These are phyloP conservation scores for Tremellales sp. DNA, from an alignment of 1,284 basidiomycete genomes.

Conservation along the genomic window DNA sequence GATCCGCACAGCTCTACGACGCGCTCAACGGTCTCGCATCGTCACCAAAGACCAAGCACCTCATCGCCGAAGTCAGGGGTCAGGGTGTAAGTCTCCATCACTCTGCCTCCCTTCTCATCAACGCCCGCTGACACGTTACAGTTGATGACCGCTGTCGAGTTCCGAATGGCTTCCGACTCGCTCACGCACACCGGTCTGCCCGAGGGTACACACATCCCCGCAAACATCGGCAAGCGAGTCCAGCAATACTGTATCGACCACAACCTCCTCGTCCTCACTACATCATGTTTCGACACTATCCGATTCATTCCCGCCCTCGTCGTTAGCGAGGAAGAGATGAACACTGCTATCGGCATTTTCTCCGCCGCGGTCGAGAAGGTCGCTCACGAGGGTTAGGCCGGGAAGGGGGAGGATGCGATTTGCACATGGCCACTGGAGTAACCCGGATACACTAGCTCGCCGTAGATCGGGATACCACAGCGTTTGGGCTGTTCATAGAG, in stretches of 20 bases:
- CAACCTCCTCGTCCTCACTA: slow-evolving; percentile 63
- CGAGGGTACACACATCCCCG: slow-evolving; percentile 52
- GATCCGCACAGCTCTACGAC: slow-evolving; percentile 68
- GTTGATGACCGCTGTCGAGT: slow-evolving; percentile 48
- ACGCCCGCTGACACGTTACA: neutral
- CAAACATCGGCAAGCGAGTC: slow-evolving; percentile 67
- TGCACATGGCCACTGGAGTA: no score
- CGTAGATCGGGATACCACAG: no score
- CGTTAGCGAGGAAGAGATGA: slow-evolving; percentile 61
- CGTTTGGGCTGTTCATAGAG: no score
- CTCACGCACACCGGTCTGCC: slow-evolving; percentile 39
- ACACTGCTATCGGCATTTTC: slow-evolving; percentile 60
- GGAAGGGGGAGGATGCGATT: neutral
- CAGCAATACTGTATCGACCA: slow-evolving; percentile 76
- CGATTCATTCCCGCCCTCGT: slow-evolving; percentile 69
- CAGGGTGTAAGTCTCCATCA: slow-evolving; percentile 27
- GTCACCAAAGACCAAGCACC: slow-evolving; percentile 50
- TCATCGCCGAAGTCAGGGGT: slow-evolving; percentile 51
- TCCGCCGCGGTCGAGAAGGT: slow-evolving; percentile 61
- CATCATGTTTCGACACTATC: slow-evolving; percentile 49
- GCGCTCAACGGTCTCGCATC: slow-evolving; percentile 52
- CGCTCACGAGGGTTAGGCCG: slow-evolving; percentile 53
- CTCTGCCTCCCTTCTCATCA: neutral
- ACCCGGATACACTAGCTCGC: no score
- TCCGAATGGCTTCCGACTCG: slow-evolving; percentile 23